Percentiles rank a stretch among this genome's conserved stretches.
phyloP scores from a whole-genome alignment of 495 filamentous ascomycete genomes.

The Amorphotheca resinae region DNA sequence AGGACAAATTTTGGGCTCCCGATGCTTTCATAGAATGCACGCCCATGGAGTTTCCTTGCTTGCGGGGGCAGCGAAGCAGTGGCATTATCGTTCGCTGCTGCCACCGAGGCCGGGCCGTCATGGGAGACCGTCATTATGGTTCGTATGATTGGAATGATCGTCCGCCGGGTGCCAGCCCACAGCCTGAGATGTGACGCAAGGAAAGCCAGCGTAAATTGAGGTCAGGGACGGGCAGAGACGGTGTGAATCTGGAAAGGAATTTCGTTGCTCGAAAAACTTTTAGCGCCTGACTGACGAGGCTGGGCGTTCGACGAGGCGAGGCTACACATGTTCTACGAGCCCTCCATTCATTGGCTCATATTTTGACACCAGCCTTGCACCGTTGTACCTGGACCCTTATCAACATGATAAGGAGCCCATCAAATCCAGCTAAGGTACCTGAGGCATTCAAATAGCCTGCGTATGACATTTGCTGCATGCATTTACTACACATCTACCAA shows the following conservation, averaged over 20 bases:
- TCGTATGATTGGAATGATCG: slow-evolving; percentile 3
- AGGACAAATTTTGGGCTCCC: slow-evolving; percentile 82
- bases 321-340: background rate
- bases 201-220: slow-evolving; percentile 9
- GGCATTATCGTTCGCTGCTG: background rate
- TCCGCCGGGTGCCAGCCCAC: slow-evolving; percentile 21
- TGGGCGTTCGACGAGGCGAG: slow-evolving; percentile 8
- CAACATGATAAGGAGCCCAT: too few species aligned
- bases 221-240: background rate
- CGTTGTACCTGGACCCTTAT: too few species aligned
- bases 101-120: slow-evolving; percentile 10
- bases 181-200: slow-evolving; percentile 2
- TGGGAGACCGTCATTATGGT: slow-evolving; percentile 11
- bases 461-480: too few species aligned
- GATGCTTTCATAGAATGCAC: slow-evolving; percentile 86
- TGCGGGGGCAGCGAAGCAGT: background rate
- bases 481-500: background rate
- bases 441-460: too few species aligned
- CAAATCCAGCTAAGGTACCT: too few species aligned
- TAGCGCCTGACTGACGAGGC: slow-evolving; percentile 12
- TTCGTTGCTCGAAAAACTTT: slow-evolving; percentile 10
- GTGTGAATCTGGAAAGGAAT: background rate
- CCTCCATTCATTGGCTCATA: background rate
- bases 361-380: too few species aligned
- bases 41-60: slow-evolving; percentile 55